phyloP scores from a whole-genome alignment of 2,329 filamentous ascomycete species.

The Akanthomyces muscarius region DNA sequence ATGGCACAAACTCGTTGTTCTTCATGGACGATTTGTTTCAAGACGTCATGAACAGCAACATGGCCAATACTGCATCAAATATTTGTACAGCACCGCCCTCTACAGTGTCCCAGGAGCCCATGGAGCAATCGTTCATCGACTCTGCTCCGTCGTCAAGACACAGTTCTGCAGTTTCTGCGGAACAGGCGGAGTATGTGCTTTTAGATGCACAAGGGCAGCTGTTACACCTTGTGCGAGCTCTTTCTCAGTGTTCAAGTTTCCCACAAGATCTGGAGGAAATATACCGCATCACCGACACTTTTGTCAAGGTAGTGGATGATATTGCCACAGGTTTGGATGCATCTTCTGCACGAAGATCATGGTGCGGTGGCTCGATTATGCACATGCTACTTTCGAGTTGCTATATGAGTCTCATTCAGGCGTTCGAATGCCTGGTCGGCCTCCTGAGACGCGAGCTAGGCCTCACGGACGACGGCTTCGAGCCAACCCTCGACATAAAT shows the following conservation, averaged over 20 bases:
- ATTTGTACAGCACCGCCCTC: not conserved
- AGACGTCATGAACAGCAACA: slow-evolving; percentile 2
- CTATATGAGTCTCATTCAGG: slow-evolving; percentile 16
- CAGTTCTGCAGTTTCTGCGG: not conserved
- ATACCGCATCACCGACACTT: slow-evolving; percentile 8
- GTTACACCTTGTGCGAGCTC: not conserved
- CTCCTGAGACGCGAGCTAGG: not conserved
- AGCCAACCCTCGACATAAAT: not conserved
- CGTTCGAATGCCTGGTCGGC: slow-evolving; percentile 7
- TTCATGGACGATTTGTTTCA: slow-evolving; percentile 9
- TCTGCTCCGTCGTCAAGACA: not conserved
- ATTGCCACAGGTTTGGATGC: not conserved
- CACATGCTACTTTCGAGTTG: slow-evolving; percentile 16
- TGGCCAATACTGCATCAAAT: not conserved
- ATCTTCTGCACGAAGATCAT: not conserved
- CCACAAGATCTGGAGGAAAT: slow-evolving; percentile 10
- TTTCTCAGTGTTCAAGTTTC: not conserved
- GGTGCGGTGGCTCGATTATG: not conserved
- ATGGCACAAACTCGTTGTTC: not conserved
- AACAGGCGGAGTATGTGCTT: not conserved
- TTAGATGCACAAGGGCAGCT: slow-evolving; percentile 3
- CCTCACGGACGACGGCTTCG: not conserved
- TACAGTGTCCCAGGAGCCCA: not conserved
- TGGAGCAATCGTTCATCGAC: not conserved
- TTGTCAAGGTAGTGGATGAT: slow-evolving; percentile 7